Base-by-base conservation (phyloP, 179 eudicot species). In the Amaranthus tricolor region DNA sequence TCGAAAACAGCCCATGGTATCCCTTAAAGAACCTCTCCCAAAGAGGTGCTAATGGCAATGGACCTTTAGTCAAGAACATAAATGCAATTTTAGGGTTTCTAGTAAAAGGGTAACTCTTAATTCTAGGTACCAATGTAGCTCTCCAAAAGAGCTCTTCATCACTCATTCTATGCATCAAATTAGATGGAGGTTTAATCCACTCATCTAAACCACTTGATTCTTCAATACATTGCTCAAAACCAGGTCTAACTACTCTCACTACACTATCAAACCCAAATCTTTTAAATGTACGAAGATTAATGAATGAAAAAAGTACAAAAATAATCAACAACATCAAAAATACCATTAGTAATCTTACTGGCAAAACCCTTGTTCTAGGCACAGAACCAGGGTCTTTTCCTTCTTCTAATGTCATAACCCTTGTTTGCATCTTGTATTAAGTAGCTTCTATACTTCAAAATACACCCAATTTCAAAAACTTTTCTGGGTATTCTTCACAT, bases 11-110 rank as follows among this genome's bases (percentile, higher is more conserved):
- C n/a, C 70, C 78, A 43, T 85, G 74, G 17, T 85, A 52, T 6
- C 86, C 88, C 69, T 51, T 64, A 45, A 83, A 85, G 55, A 78
- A 82, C 79, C 84, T 82, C 65, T 85, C 88, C 88, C 88, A 85
- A 24, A 85, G 68, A 67, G 88, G 88, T 1, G 84, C 84, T 71
- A 85, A 76, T n/a, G 89, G 91, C 80, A 88, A 62, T 1, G 86
- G 86, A 53, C 91, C 91, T 66, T 81, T 86, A 5, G 88, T 66
- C 80, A 88, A 80, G 85, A 88, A 88, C 91, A 88, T 84, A 62
- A 86, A 86, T 5, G 91, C 91, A 63, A 86, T 71, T 75, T 84
- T 88, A 11, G 82, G 87, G 9, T 31, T 66, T 51, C 87, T 83
- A 3, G 12, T 14, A 55, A 80, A 82, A 5, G 91, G 91, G 65